Evolutionary conservation across 2,329 filamentous ascomycete genomes (phyloP).

Genomic region (Fusarium brevicatenulatum): DNA sequence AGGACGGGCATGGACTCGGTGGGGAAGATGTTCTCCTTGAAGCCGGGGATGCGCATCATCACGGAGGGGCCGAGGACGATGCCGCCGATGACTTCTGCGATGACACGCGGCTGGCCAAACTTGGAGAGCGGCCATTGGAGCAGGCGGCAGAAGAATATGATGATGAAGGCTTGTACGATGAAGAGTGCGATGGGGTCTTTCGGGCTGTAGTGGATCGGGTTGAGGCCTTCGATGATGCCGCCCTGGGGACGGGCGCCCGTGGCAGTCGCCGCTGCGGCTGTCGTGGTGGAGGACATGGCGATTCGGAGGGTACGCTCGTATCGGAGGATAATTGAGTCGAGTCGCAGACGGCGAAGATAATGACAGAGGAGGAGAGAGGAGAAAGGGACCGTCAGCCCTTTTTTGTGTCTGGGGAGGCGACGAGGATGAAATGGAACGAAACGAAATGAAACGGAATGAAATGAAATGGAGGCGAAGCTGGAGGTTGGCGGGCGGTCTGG

Average conservation of each 20-base stretch:
- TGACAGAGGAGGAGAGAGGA: not conserved
- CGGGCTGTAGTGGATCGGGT: constrained; percentile 74
- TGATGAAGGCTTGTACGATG: constrained; percentile 53
- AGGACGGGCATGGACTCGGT: constrained; percentile 77
- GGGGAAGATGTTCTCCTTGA: constrained; percentile 81
- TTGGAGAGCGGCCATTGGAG: constrained; percentile 81
- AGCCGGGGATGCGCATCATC: constrained; percentile 86
- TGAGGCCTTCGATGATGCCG: constrained; percentile 76
- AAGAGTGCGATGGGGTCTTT: constrained; percentile 73
- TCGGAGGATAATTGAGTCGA: not conserved
- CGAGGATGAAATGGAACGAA: not conserved
- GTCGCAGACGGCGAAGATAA: not conserved
- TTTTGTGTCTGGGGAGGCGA: not conserved
- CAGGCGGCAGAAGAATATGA: constrained; percentile 59
- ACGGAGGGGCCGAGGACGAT: constrained; percentile 88
- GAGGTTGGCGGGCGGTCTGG: not conserved
- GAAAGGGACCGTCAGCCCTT: not conserved
- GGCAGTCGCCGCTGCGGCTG: constrained; percentile 38
- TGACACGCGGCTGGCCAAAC: constrained; percentile 82
- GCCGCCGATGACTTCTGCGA: constrained; percentile 86
- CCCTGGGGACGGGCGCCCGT: constrained; percentile 55
- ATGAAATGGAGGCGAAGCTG: not conserved
- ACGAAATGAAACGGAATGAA: not conserved
- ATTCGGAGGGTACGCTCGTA: not conserved
- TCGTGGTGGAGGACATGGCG: constrained; percentile 13